Evolutionary conservation across 306 rosid species (phyloP), one percentile per base, ranked within the genome.

Genomic region (Medicago ruthenica): DNA sequence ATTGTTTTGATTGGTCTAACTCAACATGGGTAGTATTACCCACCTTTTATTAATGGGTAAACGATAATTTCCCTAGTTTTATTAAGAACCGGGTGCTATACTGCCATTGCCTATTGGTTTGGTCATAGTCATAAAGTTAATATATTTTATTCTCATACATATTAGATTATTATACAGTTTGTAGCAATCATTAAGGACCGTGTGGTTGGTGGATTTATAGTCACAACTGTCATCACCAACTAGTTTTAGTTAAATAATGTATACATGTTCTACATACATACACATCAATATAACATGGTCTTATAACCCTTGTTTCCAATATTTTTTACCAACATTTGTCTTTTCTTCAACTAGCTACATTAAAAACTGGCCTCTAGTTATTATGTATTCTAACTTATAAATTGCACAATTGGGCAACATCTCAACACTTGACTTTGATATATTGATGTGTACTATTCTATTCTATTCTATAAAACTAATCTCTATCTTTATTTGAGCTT

Each of bases 301-400:
- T 17, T 53, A 27, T 27, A 8, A 10, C 21, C 61, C 7, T 18
- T 55, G 15, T 9, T 60, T 60, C 16, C 17, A 60, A 59, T 13
- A 1, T 24, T 2, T 6, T 60, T 27, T 8, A 14, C 40, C 10
- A 60, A 27, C 10, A 31, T 4, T 60, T 27, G 20, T 31, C 42
- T 60, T 60, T 60, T 60, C 18, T 27, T 3, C 67, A 61, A 61
- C 67, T 7, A 61, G 41, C 42, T 61, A 61, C 41, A 61, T 61
- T 31, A 61, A 61, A 61, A 31, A 27, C 0, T 31, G 4, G 15
- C 6, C 67, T 61, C 6, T 60, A 60, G 31, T 20, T 18, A 55
- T 55, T 55, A 9, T 2, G 6, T 14, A 61, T 61, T 14, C 8
- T 11, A 4, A 4, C 5, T 7, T 31, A 61, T n/a, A 61, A 61